phyloP scores from a whole-genome alignment of 352 stramenopile genomes.

The Thalassiosira livingstoniorum region DNA sequence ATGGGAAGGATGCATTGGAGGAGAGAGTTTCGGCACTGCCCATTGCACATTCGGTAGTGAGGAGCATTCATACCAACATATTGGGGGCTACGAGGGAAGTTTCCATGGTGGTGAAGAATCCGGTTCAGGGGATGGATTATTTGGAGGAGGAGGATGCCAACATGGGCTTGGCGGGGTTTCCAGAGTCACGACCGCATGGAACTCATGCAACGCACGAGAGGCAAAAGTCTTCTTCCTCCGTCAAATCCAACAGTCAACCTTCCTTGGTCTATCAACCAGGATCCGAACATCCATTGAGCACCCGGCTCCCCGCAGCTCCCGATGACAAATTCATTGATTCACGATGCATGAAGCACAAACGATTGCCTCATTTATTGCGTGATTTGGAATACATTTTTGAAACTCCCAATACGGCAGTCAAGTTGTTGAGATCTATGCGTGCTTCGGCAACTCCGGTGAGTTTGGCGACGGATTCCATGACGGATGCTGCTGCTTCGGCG shows the following conservation, averaged over 20 bases:
- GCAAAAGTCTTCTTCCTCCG: constrained; percentile 16
- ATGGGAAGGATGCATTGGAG: constrained; percentile 38
- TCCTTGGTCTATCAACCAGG: constrained; percentile 77
- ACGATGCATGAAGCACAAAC: constrained; percentile 92
- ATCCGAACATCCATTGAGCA: constrained; percentile 77
- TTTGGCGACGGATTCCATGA: constrained; percentile 15
- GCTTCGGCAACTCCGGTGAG: not conserved
- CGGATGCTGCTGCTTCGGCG: constrained; percentile 32
- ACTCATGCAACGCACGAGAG: constrained; percentile 7
- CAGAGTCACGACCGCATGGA: too few relatives aligned
- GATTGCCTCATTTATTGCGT: constrained; percentile 91
- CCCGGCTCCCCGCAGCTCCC: constrained; percentile 71
- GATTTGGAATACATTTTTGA: constrained; percentile 96
- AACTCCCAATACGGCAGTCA: constrained; percentile 86
- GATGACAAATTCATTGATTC: constrained; percentile 91
- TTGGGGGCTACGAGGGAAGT: constrained; percentile 83
- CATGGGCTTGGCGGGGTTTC: not conserved
- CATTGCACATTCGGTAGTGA: constrained; percentile 79
- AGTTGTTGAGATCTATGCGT: constrained; percentile 60
- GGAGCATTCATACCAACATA: constrained; percentile 85
- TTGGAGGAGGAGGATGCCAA: constrained; percentile 40
- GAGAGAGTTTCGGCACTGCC: constrained; percentile 77
- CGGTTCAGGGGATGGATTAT: constrained; percentile 45
- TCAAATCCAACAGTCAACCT: constrained; percentile 11
- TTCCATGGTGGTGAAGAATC: constrained; percentile 74